Evolutionary conservation across 2,329 filamentous ascomycete genomes (phyloP), one percentile per base, ranked within the genome.

Genomic region (Ceratocystis colombiana): DNA sequence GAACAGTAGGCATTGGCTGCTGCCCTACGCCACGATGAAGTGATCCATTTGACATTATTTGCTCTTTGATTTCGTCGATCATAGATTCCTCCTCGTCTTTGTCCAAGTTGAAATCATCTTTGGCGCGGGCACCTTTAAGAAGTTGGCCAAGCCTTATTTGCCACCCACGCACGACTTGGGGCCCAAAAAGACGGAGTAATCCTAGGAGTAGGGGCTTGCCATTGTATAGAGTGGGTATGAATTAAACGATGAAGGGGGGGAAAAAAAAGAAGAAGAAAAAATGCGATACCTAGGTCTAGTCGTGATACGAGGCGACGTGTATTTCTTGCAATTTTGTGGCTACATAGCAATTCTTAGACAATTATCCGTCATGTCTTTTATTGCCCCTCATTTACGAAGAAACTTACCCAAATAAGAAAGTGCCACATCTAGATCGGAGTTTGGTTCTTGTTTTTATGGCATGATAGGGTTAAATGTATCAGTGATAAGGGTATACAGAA

Each of bases 61-160:
- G 48, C 22, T 50, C 20, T 50, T 8, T 5, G 22, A 50, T 8
- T 22, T 8, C 17, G 53, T 33, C 28, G 53, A 57, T 57, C 53
- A 6, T 33, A 15, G 15, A 33, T 33, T 25, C 22, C 22, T 57
- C 5, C 53, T 28, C 12, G 53, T 7, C 28, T 15, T 20, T 8
- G 20, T 22, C n/a, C 48, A 22, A 5, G 20, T 7, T 50, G 15
- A 33, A 57, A 17, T 20, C 53, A 57, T 50, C 7, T 17, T 20
- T 22, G 5, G 46, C 17, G 10, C 46, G 46, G 46, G 46, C 46
- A n/a, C 20, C 33, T 37, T 37, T 37, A 37, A 37, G 33, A 22
- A 33, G 53, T 57, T 28, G 53, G 53, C 28, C 28, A 57, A 7
- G 53, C 53, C 53, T 57, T 57, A 33, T 17, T 57, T 57, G 53